Evolutionary conservation across 768 basidiomycete genomes (phyloP).

Genomic region (Crepidotus variabilis): DNA sequence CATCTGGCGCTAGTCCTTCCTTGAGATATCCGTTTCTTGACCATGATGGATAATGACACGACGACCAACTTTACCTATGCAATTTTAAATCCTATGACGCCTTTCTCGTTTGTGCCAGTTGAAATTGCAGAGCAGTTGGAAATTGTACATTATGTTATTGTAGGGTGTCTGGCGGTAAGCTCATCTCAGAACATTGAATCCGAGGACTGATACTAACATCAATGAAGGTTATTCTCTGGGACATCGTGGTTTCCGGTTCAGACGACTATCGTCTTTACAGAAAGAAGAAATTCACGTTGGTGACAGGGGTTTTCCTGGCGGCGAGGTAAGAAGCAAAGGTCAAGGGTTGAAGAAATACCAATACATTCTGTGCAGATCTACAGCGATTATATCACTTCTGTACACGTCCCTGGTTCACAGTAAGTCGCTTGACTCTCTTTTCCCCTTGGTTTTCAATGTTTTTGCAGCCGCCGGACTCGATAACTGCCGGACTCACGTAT

Average conservation of each 20-base stretch:
- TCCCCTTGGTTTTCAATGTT: background rate
- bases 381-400: background rate
- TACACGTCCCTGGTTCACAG: background rate
- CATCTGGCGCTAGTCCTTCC: background rate
- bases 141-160: background rate
- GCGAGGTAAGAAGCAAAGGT: background rate
- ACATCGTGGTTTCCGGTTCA: background rate
- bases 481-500: background rate
- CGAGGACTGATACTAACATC: background rate
- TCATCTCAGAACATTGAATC: background rate
- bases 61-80: background rate
- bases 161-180: background rate
- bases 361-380: background rate
- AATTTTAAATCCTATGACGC: background rate
- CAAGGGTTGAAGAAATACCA: background rate
- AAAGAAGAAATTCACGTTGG: background rate
- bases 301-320: background rate
- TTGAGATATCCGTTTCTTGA: background rate
- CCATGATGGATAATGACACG: background rate
- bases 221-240: background rate
- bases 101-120: background rate
- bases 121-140: background rate
- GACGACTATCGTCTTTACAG: background rate
- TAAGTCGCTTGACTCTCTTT: background rate
- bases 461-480: background rate